Base-by-base conservation (phyloP, 2,329 filamentous ascomycete species). In the Phyllosticta capitalensis region DNA sequence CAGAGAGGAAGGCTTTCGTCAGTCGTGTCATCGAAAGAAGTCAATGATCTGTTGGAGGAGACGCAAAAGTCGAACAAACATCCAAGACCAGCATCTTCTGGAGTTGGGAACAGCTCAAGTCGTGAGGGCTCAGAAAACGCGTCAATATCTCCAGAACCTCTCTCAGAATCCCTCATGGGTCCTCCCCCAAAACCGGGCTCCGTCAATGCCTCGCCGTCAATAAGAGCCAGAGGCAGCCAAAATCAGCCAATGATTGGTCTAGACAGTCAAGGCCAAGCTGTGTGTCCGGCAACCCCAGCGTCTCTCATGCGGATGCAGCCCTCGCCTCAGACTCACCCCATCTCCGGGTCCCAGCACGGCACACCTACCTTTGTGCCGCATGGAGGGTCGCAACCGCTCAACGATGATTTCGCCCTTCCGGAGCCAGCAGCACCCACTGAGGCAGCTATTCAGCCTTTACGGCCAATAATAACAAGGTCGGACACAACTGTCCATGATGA, bases 371-470 rank as follows among this genome's bases (percentile, higher is more conserved):
- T 72, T 57, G 64, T 64, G 24, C 61, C 60, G 28, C 62, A 63
- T 1, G 58, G 62, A 28, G 65, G 69, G 9, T 59, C 64, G 9
- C 69, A 67, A 5, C 68, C 70, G 9, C 65, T 70, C 59, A 66
- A 87, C 71, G 84, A 86, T 61, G 83, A 85, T 63, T 80, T 87
- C 28, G 72, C 86, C 63, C 79, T 96, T 20, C 92, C 91, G 7
- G 91, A 95, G 71, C 84, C 90, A 14, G 76, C 76, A 5, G 80
- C 81, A 9, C 76, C 75, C 54, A 78, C 79, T 28, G 45, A 22
- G 20, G 17, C 38, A 5, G 1, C 38, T n/a, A 6, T 45, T 1
- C 38, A 45, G 38, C 38, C 38, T 55, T 77, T 78, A 56, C 67
- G 72, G 54, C 79, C 83, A 22, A 73, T 75, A 14, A 64, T 81